These are phyloP conservation scores for Pholiota microspora DNA, from an alignment of 768 basidiomycete genomes.

Conservation along the genomic window DNA sequence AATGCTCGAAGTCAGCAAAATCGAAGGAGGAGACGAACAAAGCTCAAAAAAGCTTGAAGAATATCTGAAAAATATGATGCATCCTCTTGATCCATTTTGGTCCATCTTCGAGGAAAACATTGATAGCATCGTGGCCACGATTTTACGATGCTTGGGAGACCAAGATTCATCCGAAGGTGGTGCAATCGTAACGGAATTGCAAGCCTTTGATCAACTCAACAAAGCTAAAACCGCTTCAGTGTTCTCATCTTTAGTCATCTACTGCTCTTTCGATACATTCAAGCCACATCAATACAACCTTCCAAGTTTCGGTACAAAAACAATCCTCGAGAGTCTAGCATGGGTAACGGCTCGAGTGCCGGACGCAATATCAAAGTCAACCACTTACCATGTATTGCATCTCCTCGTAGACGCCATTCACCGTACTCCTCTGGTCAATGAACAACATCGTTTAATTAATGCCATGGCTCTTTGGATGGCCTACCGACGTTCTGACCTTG, in stretches of 20 bases:
- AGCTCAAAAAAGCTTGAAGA: conserved; percentile 11
- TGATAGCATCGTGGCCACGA: conserved; percentile 55
- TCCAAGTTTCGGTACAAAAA: conserved; percentile 51
- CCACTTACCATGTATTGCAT: conserved; percentile 76
- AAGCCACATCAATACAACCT: conserved; percentile 62
- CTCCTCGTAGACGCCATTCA: conserved; percentile 69
- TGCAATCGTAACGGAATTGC: conserved; percentile 47
- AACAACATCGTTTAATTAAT: conserved; percentile 75
- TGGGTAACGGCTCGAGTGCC: conserved; percentile 54
- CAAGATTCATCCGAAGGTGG: conserved; percentile 58
- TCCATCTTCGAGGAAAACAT: conserved; percentile 32
- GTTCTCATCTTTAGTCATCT: conserved; percentile 50
- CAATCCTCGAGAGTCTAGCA: conserved; percentile 51
- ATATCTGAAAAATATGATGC: conserved; percentile 12
- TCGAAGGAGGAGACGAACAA: conserved; percentile 3
- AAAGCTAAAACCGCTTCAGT: conserved; percentile 35
- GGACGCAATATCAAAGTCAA: conserved; percentile 46
- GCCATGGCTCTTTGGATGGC: conserved; percentile 75
- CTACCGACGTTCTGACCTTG: conserved; percentile 52
- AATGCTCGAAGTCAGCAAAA: too few species aligned
- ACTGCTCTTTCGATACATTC: conserved; percentile 48
- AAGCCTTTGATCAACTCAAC: conserved; percentile 23
- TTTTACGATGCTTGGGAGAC: conserved; percentile 65
- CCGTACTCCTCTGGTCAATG: conserved; percentile 71
- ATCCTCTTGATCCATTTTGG: conserved; percentile 15